Base-by-base conservation (phyloP, 2,329 filamentous ascomycete species). In the Fusarium papillatum region DNA sequence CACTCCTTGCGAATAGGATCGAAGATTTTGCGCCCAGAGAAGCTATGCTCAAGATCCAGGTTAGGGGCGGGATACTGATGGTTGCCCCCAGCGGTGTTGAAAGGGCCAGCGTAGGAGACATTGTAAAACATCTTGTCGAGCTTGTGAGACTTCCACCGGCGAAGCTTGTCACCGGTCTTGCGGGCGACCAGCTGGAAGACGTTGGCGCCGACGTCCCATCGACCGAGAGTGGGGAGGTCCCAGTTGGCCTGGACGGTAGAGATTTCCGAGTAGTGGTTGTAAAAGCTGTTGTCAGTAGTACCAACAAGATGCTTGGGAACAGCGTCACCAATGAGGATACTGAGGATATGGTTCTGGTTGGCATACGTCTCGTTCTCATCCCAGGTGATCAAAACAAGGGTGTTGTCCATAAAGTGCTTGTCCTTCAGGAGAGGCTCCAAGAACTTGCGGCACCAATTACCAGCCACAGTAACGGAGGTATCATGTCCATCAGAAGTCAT, bases 401-500 rank as follows among this genome's bases (percentile, higher is more conserved):
- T 96, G 80, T 94, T 91, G 62, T 94, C 86, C 90, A 93, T 94
- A 84, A 97, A 96, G 76, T 93, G 89, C 61, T 86, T 83, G 85
- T 96, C 89, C 41, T 88, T 82, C 9, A 97, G 87, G 11, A 97
- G 90, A 0, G 94, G 94, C 69, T 90, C 88, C 2, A 97, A 84
- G 85, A 95, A 96, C 60, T 81, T 85, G 43, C 90, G 89, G 17
- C 91, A 90, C 93, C 94, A 97, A 17, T 84, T 79, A 4, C 93
- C 93, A 3, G 94, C 93, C 34, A 90, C 88, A 13, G 90, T 93
- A 65, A 96, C 89, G 60, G 90, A 90, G 24, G 90, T 91, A 83
- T 97, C 94, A 80, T 97, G 94, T 43, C 92, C 95, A 79, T 95
- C 93, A 60, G 90, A 91, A 13, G 93, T 93, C 92, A 94, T 93